Evolutionary conservation across 106 monocot genomes (phyloP).

Genomic region (Dactylorhiza incarnata): DNA sequence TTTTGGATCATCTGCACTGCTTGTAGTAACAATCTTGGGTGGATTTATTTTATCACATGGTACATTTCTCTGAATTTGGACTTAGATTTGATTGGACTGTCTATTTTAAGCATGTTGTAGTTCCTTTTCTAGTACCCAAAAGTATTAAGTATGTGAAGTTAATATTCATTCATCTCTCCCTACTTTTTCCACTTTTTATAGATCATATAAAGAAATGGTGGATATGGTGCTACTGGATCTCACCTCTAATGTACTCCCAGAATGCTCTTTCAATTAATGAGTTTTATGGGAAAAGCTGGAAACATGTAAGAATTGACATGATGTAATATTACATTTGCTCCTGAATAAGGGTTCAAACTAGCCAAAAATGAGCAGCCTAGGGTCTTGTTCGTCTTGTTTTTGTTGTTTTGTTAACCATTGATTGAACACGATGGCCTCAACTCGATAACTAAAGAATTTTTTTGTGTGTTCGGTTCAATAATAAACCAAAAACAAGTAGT

Average conservation of each 20-base stretch:
- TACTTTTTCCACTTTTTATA: conserved; percentile 9
- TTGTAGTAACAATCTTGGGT: conserved; percentile 10
- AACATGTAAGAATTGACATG: conserved; percentile 7
- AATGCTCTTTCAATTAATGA: conserved; percentile 22
- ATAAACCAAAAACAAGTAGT: neutral
- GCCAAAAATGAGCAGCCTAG: neutral
- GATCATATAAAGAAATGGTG: conserved; percentile 22
- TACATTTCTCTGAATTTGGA: neutral
- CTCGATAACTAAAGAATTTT: neutral
- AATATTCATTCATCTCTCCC: neutral
- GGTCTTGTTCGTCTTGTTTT: neutral
- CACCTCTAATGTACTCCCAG: conserved; percentile 23
- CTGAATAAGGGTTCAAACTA: neutral
- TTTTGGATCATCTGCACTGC: conserved; percentile 12
- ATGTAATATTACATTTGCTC: neutral
- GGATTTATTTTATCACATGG: conserved; percentile 23
- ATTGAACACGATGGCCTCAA: neutral
- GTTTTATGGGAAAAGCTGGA: conserved; percentile 25
- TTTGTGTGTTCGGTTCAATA: neutral
- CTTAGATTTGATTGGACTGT: neutral
- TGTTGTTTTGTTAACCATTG: neutral
- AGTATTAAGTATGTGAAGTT: neutral
- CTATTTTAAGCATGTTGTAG: neutral
- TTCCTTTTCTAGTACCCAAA: neutral
- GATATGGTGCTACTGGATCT: conserved; percentile 31